Evolutionary conservation across 2,329 filamentous ascomycete genomes (phyloP), one percentile per base, ranked within the genome.

Genomic region (Fusarium luffae): DNA sequence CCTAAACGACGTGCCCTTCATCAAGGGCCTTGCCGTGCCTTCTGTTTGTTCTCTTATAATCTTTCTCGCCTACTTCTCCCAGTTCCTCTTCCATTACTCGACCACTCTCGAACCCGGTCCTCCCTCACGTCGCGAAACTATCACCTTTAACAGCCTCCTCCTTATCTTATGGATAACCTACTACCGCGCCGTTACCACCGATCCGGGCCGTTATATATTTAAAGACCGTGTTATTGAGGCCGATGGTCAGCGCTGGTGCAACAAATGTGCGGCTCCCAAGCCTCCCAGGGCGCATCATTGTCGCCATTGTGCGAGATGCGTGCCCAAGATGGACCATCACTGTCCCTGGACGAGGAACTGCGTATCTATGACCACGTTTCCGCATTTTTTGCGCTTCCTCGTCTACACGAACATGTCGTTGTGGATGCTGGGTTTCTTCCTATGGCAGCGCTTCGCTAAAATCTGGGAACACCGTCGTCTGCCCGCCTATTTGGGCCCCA

Each of bases 341-440:
- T 96, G 93, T 76, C 92, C 93, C 4, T 96, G 93, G 93, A 95
- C 92, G 5, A 83, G 82, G 65, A 95, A 94, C 80, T 97, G 93
- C 82, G 92, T 96, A 55, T 94, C 92, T 14, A 87, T 94, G 78
- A 90, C 89, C 64, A 94, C 92, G 2, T 92, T 94, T 74, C 93
- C 93, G 10, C 90, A 95, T 81, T 96, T 96, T 79, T 69, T 94
- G 48, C 92, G 93, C 73, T 95, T 96, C 81, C 83, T 96, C 44
- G 77, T 89, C 68, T 94, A 89, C 77, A 85, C 91, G 27, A 91
- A 91, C 74, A 63, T 86, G 16, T 84, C 90, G 3, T 88, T 93
- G 71, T 89, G 89, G 81, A 78, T 80, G 57, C 85, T 95, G 8
- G 82, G 84, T 55, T 83, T 82, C 71, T 85, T 92, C 46, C 81